A percentile compares a stretch with the other conserved stretches of the same genome.
Conservation (phyloP, 2,329 filamentous ascomycete genomes). For the Emmonsiellopsis sp. region DNA sequence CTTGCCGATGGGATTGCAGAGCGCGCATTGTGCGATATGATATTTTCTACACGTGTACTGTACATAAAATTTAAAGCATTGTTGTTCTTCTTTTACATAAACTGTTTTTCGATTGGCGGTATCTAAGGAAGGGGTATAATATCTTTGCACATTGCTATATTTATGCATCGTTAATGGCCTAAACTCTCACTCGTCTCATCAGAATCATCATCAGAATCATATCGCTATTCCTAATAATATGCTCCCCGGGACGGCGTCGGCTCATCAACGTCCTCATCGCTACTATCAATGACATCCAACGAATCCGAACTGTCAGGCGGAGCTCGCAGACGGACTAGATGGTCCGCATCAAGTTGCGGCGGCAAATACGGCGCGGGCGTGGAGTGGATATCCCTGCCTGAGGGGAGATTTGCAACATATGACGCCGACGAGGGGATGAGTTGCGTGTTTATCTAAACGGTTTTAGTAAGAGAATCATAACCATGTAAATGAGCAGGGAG, state of each 20-base stretch:
- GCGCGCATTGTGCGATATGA: too few relatives aligned
- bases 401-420: slow-evolving; percentile 71
- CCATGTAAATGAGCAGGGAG: slow-evolving; percentile 3
- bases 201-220: too few relatives aligned
- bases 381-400: slow-evolving; percentile 72
- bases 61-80: too few relatives aligned
- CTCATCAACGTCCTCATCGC: slow-evolving; percentile 5
- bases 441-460: slow-evolving; percentile 65
- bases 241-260: neutral
- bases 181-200: too few relatives aligned
- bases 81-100: too few relatives aligned
- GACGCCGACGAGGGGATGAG: slow-evolving; percentile 61
- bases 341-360: slow-evolving; percentile 55
- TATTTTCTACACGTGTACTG: too few relatives aligned
- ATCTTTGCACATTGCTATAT: too few relatives aligned
- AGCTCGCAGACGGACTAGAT: slow-evolving; percentile 37
- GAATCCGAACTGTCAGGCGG: slow-evolving; percentile 6
- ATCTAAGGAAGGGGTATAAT: too few relatives aligned
- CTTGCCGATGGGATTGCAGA: too few relatives aligned
- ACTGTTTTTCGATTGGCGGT: too few relatives aligned
- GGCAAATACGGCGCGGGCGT: slow-evolving; percentile 58
- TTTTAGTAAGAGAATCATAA: neutral
- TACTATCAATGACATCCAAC: slow-evolving; percentile 2
- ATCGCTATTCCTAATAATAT: slow-evolving; percentile 3
- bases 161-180: too few relatives aligned